A percentile compares a stretch with the other conserved stretches of the same genome.
These are phyloP conservation scores for Coniochaeta sp. DNA, from an alignment of 2,329 filamentous ascomycete species.

Conservation along the genomic window DNA sequence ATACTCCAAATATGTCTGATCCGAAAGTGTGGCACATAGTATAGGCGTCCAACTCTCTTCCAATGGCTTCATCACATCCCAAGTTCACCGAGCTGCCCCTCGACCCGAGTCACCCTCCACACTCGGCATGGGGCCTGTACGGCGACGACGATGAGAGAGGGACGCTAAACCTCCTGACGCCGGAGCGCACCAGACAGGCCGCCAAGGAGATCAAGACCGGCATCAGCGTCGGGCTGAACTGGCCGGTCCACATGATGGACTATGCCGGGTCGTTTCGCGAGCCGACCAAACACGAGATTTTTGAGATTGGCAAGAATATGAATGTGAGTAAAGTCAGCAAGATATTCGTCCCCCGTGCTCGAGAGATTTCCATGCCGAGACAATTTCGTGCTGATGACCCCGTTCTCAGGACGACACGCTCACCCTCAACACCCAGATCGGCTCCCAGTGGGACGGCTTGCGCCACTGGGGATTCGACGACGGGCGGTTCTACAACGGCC, in stretches of 20 bases:
- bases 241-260: constrained; percentile 24
- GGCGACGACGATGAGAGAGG: constrained; percentile 37
- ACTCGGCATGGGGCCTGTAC: constrained; percentile 35
- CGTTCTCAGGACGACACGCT: constrained; percentile 23
- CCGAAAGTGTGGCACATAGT: constrained; percentile 3
- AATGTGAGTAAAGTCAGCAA: background rate
- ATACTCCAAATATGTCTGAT: background rate
- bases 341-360: too few relatives aligned
- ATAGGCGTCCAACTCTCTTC: constrained; percentile 32
- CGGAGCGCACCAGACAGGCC: constrained; percentile 30
- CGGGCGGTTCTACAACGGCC: constrained; percentile 18
- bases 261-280: background rate
- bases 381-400: too few relatives aligned
- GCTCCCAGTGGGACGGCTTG: constrained; percentile 30
- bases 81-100: constrained; percentile 33
- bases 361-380: too few relatives aligned
- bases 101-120: constrained; percentile 30
- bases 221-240: constrained; percentile 27
- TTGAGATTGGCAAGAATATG: background rate
- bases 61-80: constrained; percentile 29
- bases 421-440: constrained; percentile 27
- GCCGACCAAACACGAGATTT: background rate
- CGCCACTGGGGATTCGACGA: constrained; percentile 26
- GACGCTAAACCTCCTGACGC: constrained; percentile 41
- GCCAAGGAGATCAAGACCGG: constrained; percentile 36